Evolutionary conservation across 2,329 filamentous ascomycete genomes (phyloP).

Genomic region (Lecanicillium sp.): DNA sequence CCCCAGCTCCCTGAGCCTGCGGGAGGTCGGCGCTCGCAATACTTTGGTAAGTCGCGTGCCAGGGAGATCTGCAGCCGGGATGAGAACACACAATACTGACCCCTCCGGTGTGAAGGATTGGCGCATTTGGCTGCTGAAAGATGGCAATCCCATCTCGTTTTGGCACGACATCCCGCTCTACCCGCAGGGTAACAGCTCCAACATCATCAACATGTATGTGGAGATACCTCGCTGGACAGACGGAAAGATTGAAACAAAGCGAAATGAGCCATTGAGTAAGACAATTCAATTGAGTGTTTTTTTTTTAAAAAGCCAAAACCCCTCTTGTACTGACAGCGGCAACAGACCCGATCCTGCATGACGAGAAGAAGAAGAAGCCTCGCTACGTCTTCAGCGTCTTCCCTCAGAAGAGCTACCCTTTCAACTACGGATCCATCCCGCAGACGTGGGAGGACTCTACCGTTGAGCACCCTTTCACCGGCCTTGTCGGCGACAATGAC

Average conservation of each 20-base stretch:
- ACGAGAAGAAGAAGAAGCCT: slow-evolving; percentile 30
- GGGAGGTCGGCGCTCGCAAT: slow-evolving; percentile 34
- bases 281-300: background rate
- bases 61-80: no score
- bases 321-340: background rate
- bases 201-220: slow-evolving; percentile 33
- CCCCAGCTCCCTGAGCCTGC: slow-evolving; percentile 23
- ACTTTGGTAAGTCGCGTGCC: slow-evolving; percentile 27
- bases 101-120: slow-evolving; percentile 25
- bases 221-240: slow-evolving; percentile 38
- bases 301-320: background rate
- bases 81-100: background rate
- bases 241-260: slow-evolving; percentile 34
- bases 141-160: slow-evolving; percentile 34
- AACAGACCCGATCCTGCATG: slow-evolving; percentile 36
- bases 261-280: slow-evolving; percentile 34
- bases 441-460: slow-evolving; percentile 41
- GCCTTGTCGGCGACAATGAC: slow-evolving; percentile 34
- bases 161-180: slow-evolving; percentile 38
- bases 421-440: slow-evolving; percentile 38
- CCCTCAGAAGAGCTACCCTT: slow-evolving; percentile 38
- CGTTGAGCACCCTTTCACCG: slow-evolving; percentile 32
- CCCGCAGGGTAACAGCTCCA: slow-evolving; percentile 27
- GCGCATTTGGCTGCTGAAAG: slow-evolving; percentile 34
- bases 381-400: slow-evolving; percentile 37